Evolutionary conservation across 2,329 filamentous ascomycete genomes (phyloP).

Genomic region (Claviceps fusiformis): DNA sequence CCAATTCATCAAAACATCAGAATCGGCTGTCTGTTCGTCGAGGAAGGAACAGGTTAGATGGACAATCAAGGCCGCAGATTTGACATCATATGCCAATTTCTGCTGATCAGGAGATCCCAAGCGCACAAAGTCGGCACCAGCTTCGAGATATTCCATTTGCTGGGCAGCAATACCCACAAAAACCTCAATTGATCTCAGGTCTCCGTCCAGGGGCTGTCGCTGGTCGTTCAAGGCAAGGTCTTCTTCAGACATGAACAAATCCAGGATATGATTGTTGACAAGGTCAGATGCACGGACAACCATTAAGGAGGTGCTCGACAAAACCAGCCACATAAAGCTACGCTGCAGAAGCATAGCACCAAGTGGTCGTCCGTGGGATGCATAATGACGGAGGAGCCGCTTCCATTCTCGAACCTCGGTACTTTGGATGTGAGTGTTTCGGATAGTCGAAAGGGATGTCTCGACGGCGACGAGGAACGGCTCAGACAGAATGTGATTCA

Average conservation of each 20-base stretch:
- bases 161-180: constrained; percentile 64
- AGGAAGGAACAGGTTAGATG: constrained; percentile 77
- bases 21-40: constrained; percentile 68
- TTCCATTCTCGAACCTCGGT: constrained; percentile 71
- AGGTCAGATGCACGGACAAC: constrained; percentile 48
- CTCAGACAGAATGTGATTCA: constrained; percentile 67
- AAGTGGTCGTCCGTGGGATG: constrained; percentile 62
- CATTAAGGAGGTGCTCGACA: constrained; percentile 63
- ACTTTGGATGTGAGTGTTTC: constrained; percentile 59
- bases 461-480: constrained; percentile 76
- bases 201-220: constrained; percentile 30
- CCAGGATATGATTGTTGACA: constrained; percentile 52
- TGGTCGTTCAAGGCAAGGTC: constrained; percentile 26
- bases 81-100: constrained; percentile 71
- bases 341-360: constrained; percentile 85
- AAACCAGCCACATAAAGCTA: constrained; percentile 74
- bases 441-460: constrained; percentile 78
- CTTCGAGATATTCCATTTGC: constrained; percentile 76
- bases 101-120: constrained; percentile 81
- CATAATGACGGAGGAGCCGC: constrained; percentile 71
- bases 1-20: constrained; percentile 69
- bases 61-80: constrained; percentile 66
- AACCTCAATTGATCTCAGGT: constrained; percentile 43
- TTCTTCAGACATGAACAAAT: constrained; percentile 52
- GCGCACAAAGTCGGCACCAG: constrained; percentile 71